Percentiles rank a stretch among this genome's conserved stretches.
phyloP scores from a whole-genome alignment of 208 protist species.

The Crithidia bombi region DNA sequence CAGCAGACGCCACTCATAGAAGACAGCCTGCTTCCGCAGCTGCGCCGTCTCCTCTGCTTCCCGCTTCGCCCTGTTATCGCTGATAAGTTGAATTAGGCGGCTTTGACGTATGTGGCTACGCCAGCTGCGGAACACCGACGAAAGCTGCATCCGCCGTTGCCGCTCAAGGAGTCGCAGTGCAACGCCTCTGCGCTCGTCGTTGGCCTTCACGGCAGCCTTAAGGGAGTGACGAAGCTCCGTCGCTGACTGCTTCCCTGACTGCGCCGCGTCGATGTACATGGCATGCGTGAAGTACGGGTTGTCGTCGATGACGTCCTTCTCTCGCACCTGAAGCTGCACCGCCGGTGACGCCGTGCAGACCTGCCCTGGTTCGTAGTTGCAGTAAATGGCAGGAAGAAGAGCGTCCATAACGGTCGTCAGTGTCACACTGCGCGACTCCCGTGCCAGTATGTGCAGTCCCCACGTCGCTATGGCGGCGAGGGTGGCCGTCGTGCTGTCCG shows the following conservation, averaged over 20 bases:
- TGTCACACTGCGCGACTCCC: slow-evolving; percentile 25
- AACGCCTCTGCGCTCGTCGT: slow-evolving; percentile 51
- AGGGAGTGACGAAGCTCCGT: slow-evolving; percentile 41
- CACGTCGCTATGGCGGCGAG: slow-evolving; percentile 70
- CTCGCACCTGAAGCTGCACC: slow-evolving; percentile 60
- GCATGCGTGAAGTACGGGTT: slow-evolving; percentile 88
- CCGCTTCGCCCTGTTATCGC: slow-evolving; percentile 42
- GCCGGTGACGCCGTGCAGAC: slow-evolving; percentile 50
- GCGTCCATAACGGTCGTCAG: slow-evolving; percentile 52
- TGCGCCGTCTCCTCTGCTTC: slow-evolving; percentile 30
- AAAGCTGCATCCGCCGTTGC: slow-evolving; percentile 17
- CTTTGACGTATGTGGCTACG: slow-evolving; percentile 39
- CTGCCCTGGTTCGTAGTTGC: slow-evolving; percentile 52
- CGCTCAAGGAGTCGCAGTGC: slow-evolving; percentile 42
- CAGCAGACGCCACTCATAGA: slow-evolving; percentile 72
- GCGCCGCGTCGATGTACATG: slow-evolving; percentile 79
- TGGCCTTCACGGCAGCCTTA: slow-evolving; percentile 44
- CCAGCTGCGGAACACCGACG: slow-evolving; percentile 65
- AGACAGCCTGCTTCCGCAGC: slow-evolving; percentile 44
- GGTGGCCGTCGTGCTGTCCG: slow-evolving; percentile 38
- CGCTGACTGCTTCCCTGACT: slow-evolving; percentile 39
- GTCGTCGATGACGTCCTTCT: slow-evolving; percentile 43
- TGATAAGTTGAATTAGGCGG: slow-evolving; percentile 42
- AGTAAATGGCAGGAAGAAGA: slow-evolving; percentile 78
- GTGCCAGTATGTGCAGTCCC: slow-evolving; percentile 68